Base-by-base conservation (phyloP, 2,329 filamentous ascomycete species). In the Trichophyton benhamiae region DNA sequence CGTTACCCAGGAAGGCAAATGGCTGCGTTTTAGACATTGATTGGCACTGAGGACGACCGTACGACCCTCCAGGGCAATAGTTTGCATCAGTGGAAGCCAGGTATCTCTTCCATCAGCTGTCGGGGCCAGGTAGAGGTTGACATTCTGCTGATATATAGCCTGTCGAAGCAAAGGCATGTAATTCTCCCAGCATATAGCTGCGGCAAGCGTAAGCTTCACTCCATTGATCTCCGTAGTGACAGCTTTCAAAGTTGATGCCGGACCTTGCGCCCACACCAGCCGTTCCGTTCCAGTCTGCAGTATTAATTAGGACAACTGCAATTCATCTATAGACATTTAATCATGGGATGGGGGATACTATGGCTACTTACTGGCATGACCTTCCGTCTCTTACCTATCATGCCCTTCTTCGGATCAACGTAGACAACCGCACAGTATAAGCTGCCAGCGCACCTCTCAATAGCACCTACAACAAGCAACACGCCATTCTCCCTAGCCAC, bases 171-270 rank as follows among this genome's bases (percentile, higher is more conserved):
- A 77, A 0, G 91, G 91, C 91, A 96, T 96, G 76, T 92, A 95
- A 73, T 89, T 96, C 74, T 97, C 91, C 91, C 91, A 96, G 78
- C 91, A 96, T 66, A 97, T 95, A 2, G 91, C 92, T 2, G 88
- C 85, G 0, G 87, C 91, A 63, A 96, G 82, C 61, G 89, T 92
- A 63, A 96, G 76, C 65, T 84, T 85, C 1, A 91, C 83, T 58
- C 89, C 90, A 63, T 87, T 86, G 71, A 96, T 90, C 25, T 79
- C 83, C 0, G 90, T 91, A 27, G 84, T 87, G 0, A 96, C 84
- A 2, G 91, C 91, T 64, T 84, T 83, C 30, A 96, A 80, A 2
- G 89, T 94, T 0, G 83, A 83, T 0, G 91, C 84, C 1, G 85
- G 87, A 46, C 91, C 91, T 71, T 95, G 89, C 0, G 88, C 90